These are phyloP conservation scores for Phytophthora megakarya DNA, from an alignment of 352 stramenopile species.

Conservation along the genomic window DNA sequence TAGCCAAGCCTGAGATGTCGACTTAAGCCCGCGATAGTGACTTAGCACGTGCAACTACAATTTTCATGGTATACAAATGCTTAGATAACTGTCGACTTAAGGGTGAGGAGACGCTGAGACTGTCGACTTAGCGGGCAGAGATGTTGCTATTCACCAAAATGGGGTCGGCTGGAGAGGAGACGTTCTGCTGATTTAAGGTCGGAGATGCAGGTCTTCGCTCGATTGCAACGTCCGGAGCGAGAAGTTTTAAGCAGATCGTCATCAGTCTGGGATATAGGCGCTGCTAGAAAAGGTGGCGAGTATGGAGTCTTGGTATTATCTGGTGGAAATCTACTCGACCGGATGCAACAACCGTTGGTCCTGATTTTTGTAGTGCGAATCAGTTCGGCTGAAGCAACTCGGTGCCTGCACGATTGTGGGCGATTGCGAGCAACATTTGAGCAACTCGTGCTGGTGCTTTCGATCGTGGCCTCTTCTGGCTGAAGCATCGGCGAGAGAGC, in stretches of 20 bases:
- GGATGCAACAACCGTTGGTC: neutral
- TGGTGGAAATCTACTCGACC: neutral
- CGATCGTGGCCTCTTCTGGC: slow-evolving; percentile 15
- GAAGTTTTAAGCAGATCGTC: slow-evolving; percentile 20
- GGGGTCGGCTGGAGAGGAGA: slow-evolving; percentile 33
- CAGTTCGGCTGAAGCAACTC: slow-evolving; percentile 31
- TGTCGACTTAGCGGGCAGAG: slow-evolving; percentile 23
- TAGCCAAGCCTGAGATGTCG: slow-evolving; percentile 12
- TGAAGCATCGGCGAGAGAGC: slow-evolving; percentile 24
- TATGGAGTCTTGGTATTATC: too few species aligned
- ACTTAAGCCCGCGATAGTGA: slow-evolving; percentile 9
- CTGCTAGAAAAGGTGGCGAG: neutral
- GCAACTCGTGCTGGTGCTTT: neutral
- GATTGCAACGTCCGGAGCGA: slow-evolving; percentile 16
- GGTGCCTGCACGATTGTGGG: slow-evolving; percentile 16
- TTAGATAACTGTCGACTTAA: slow-evolving; percentile 20
- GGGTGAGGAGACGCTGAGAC: neutral
- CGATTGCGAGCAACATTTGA: slow-evolving; percentile 13
- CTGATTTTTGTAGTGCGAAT: slow-evolving; percentile 37
- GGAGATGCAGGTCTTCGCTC: slow-evolving; percentile 22
- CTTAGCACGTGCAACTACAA: neutral
- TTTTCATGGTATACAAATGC: slow-evolving; percentile 5
- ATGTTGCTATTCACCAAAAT: slow-evolving; percentile 22
- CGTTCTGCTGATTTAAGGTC: slow-evolving; percentile 41
- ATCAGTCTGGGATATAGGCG: slow-evolving; percentile 10